These are phyloP conservation scores for Crithidia bombi DNA, from an alignment of 208 protist genomes.

Conservation along the genomic window DNA sequence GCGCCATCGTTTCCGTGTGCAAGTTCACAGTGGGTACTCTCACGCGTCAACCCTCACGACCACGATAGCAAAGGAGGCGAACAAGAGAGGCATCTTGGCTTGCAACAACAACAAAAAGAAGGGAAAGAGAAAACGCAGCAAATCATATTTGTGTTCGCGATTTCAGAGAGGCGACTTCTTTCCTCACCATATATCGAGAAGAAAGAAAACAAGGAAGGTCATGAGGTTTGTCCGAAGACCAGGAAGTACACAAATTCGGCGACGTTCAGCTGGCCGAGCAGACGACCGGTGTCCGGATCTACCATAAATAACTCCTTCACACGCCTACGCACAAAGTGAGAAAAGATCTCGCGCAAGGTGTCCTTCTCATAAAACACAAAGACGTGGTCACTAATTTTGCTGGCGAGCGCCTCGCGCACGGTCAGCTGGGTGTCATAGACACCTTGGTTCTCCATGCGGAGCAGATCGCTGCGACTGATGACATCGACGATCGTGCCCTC, in stretches of 20 bases:
- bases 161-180: too few relatives aligned
- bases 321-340: constrained; percentile 82
- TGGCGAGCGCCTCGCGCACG: constrained; percentile 73
- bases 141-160: too few relatives aligned
- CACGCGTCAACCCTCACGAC: too few relatives aligned
- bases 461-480: constrained; percentile 80
- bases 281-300: constrained; percentile 66
- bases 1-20: too few relatives aligned
- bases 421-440: constrained; percentile 86
- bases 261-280: constrained; percentile 81
- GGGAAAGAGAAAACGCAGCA: too few relatives aligned
- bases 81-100: too few relatives aligned
- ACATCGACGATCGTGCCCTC: constrained; percentile 75
- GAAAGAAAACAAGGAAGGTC: background rate
- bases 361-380: constrained; percentile 84
- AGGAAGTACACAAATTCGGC: constrained; percentile 80
- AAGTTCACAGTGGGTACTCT: too few relatives aligned
- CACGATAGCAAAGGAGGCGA: too few relatives aligned
- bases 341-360: constrained; percentile 79
- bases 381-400: constrained; percentile 52
- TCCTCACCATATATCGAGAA: background rate
- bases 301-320: constrained; percentile 90
- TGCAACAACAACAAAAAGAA: too few relatives aligned
- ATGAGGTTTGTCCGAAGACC: constrained; percentile 52
- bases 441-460: constrained; percentile 90